Percentiles rank a stretch among this genome's conserved stretches.
These are phyloP conservation scores for Apophysomyces variabilis DNA, from an alignment of 371 early-diverging fungal genomes.

Conservation along the genomic window DNA sequence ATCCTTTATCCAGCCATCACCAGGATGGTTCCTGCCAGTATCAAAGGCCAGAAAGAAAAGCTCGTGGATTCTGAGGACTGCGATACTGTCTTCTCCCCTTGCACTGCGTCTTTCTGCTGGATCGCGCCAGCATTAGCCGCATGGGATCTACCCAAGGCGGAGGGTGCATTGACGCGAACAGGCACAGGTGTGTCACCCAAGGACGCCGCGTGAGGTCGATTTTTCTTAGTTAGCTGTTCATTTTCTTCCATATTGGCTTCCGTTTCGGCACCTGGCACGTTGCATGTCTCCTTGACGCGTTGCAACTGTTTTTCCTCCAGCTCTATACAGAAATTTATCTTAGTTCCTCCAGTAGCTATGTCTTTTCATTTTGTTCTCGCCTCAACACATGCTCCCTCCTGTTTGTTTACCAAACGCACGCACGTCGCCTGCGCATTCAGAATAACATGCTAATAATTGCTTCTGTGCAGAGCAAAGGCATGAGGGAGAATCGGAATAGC, in stretches of 20 bases:
- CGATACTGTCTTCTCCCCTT: not conserved
- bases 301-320: slow-evolving; percentile 4
- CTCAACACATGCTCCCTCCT: not conserved
- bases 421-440: slow-evolving; percentile 21
- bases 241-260: not conserved
- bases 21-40: not conserved
- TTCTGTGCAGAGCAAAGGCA: slow-evolving; percentile 27
- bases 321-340: not conserved
- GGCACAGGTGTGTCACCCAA: slow-evolving; percentile 3
- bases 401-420: slow-evolving; percentile 10
- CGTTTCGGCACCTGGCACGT: not conserved
- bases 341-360: too few species aligned
- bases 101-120: not conserved
- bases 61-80: not conserved
- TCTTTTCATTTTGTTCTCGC: not conserved
- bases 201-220: not conserved
- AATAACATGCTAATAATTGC: slow-evolving; percentile 26
- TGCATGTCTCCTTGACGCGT: not conserved
- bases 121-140: not conserved
- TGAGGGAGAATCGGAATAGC: not conserved
- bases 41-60: not conserved
- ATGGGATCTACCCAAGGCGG: slow-evolving; percentile 1
- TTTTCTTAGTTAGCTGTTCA: not conserved
- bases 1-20: too few species aligned
- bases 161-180: not conserved